Evolutionary conservation across 257 asterid species (phyloP), one percentile per base, ranked within the genome.

Genomic region (Parsonsia alboflavescens): DNA sequence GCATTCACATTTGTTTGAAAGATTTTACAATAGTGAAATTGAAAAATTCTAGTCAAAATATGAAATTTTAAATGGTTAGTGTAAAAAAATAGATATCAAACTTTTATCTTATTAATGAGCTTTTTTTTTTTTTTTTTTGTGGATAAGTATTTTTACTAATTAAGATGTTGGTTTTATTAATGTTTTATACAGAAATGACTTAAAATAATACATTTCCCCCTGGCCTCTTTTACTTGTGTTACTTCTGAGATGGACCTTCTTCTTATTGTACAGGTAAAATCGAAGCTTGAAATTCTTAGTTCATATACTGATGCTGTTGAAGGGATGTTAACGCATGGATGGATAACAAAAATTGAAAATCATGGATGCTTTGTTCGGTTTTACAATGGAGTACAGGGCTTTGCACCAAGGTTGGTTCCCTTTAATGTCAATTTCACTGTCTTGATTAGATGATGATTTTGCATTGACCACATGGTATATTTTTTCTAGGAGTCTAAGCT

Each of bases 311-410:
- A 95, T 83, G 97, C 96, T 30, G 81, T 82, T 80, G 96, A 87
- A 63, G 99, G 97, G 73, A 79, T 95, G 78, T 80, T 87, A 76
- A 88, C 97, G 71, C 99, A 95, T 79, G 98, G 99, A 79, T 95
- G 99, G 99, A 95, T 95, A 75, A 89, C 96, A 48, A 95, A 90
- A 83, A 90, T 90, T 66, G 99, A 95, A 80, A 86, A 83, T 49
- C 96, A 90, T 81, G 99, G 99, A 80, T 95, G 99, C 83, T 95
- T 95, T 83, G 98, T 95, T 81, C 96, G 95, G 77, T 95, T 95
- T 75, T 95, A 90, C 88, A 95, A 95, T 75, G 99, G 99, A 59
- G 96, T 92, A 64, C 97, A 89, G 81, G 99, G 98, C 82, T 89
- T 92, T 86, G 94, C 90, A 44, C 89, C 98, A 45, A 88, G 99